phyloP scores from a whole-genome alignment of 2,329 filamentous ascomycete genomes.

The Pseudogymnoascus sp. region DNA sequence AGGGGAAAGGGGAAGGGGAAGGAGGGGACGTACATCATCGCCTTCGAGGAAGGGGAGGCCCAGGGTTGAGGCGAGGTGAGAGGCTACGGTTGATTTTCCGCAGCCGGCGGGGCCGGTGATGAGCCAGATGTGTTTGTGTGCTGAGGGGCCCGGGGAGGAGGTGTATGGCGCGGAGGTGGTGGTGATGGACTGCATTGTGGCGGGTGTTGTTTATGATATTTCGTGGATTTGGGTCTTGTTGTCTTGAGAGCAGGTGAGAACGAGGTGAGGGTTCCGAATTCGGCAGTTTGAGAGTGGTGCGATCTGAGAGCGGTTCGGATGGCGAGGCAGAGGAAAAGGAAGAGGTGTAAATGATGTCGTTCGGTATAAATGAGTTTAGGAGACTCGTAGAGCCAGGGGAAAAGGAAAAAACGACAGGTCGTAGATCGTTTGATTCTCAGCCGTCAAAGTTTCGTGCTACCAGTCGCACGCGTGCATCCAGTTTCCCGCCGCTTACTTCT shows the following conservation, averaged over 20 bases:
- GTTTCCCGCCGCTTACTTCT: no score
- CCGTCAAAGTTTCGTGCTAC: not conserved
- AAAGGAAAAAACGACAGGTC: not conserved
- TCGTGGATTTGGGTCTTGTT: not conserved
- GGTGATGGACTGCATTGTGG: not conserved
- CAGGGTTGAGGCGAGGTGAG: conserved; percentile 54
- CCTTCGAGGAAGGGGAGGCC: conserved; percentile 67
- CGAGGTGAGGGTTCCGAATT: not conserved
- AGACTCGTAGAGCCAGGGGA: not conserved
- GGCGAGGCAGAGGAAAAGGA: not conserved
- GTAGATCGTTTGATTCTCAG: not conserved
- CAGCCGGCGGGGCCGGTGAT: conserved; percentile 73
- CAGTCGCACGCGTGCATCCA: not conserved
- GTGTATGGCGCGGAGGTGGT: not conserved
- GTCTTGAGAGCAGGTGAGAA: not conserved
- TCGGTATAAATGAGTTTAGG: not conserved
- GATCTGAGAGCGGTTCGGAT: not conserved
- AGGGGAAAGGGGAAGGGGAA: not conserved
- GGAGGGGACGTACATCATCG: conserved; percentile 55
- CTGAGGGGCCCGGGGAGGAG: not conserved
- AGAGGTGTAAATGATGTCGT: not conserved
- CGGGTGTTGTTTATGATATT: not conserved
- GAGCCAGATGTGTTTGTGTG: conserved; percentile 60
- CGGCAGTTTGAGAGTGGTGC: not conserved
- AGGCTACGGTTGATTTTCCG: conserved; percentile 69